phyloP scores from a whole-genome alignment of 2,329 filamentous ascomycete species.

The Verticillium albo-atrum region DNA sequence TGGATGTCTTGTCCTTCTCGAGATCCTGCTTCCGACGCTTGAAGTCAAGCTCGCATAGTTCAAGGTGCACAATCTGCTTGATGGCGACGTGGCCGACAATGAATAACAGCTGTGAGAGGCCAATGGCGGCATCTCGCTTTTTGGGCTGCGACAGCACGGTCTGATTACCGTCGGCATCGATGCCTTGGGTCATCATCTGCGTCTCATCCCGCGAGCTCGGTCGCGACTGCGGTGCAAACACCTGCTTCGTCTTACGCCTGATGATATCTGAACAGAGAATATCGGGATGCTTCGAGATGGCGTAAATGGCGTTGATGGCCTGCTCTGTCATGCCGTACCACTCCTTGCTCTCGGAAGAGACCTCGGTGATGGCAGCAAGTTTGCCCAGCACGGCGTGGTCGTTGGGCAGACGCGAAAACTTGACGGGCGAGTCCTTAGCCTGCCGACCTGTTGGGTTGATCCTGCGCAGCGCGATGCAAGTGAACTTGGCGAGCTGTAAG shows the following conservation, averaged over 20 bases:
- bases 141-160: slow-evolving; percentile 36
- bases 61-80: slow-evolving; percentile 97
- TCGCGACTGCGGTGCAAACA: slow-evolving; percentile 57
- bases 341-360: slow-evolving; percentile 85
- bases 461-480: slow-evolving; percentile 84
- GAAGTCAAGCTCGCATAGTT: slow-evolving; percentile 96
- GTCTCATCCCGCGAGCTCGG: slow-evolving; percentile 42
- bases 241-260: slow-evolving; percentile 76
- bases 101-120: slow-evolving; percentile 86
- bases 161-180: slow-evolving; percentile 17
- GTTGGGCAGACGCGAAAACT: slow-evolving; percentile 77
- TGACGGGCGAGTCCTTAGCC: slow-evolving; percentile 64
- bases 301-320: slow-evolving; percentile 91
- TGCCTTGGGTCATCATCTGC: slow-evolving; percentile 26
- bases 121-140: slow-evolving; percentile 64
- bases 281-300: slow-evolving; percentile 89
- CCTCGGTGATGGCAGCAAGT: slow-evolving; percentile 79
- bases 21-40: slow-evolving; percentile 92
- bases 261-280: slow-evolving; percentile 88
- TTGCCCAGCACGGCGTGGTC: slow-evolving; percentile 83
- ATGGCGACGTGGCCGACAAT: slow-evolving; percentile 95
- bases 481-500: slow-evolving; percentile 87
- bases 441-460: slow-evolving; percentile 84
- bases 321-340: slow-evolving; percentile 97
- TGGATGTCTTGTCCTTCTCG: slow-evolving; percentile 57